phyloP scores from a whole-genome alignment of 2,329 filamentous ascomycete genomes.

The Fusarium sp. region DNA sequence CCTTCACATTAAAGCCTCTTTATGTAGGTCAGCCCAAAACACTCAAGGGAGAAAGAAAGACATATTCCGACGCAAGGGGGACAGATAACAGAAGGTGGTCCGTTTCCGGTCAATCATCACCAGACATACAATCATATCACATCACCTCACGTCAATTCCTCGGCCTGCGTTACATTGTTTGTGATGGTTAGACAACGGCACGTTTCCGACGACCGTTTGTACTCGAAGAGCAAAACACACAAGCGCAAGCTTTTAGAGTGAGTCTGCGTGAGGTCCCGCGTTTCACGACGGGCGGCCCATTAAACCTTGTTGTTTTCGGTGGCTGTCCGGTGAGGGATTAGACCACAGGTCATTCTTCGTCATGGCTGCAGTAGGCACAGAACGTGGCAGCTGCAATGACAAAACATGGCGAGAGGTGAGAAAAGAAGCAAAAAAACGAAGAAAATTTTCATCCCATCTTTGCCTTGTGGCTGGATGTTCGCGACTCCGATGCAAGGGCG shows the following conservation, averaged over 20 bases:
- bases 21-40: not conserved
- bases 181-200: not conserved
- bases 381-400: not conserved
- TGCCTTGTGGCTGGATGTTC: conserved; percentile 1
- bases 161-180: not conserved
- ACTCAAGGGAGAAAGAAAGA: conserved; percentile 11
- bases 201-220: not conserved
- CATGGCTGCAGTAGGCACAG: not conserved
- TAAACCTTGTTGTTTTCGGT: not conserved
- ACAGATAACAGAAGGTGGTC: not conserved
- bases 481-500: conserved; percentile 27
- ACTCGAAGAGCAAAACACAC: not conserved
- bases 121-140: not conserved
- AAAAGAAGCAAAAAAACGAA: not conserved
- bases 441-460: not conserved
- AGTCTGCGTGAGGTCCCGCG: not conserved
- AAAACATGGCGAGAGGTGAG: not conserved
- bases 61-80: conserved; percentile 19
- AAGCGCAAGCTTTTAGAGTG: not conserved
- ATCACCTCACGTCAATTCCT: not conserved
- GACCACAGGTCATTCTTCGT: not conserved
- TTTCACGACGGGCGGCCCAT: not conserved
- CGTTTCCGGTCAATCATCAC: not conserved
- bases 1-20: not conserved
- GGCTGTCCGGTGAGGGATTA: not conserved